phyloP scores from a whole-genome alignment of 2,329 filamentous ascomycete genomes.

The Trichoderma afroharzianum region DNA sequence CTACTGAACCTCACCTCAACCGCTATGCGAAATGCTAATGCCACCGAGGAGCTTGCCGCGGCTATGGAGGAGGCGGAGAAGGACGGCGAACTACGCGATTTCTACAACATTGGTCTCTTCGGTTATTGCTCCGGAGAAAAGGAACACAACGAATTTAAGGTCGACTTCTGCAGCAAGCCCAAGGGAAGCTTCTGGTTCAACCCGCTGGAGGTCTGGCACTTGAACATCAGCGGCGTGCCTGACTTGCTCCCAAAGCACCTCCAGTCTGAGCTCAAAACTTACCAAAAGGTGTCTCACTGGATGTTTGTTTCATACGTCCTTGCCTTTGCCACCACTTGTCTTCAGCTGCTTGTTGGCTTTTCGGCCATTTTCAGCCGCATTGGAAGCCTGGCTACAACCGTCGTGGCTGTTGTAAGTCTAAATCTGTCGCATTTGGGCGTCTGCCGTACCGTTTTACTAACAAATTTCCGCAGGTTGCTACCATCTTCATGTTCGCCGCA shows the following conservation, averaged over 20 bases:
- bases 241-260: slow-evolving; percentile 4
- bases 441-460: neutral
- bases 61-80: slow-evolving; percentile 5
- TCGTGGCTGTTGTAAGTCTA: neutral
- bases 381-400: neutral
- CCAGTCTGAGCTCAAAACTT: neutral
- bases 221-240: neutral
- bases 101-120: slow-evolving; percentile 9
- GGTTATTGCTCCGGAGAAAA: slow-evolving; percentile 10
- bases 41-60: slow-evolving; percentile 3
- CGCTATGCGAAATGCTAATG: neutral
- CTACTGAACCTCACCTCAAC: neutral
- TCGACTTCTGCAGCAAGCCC: slow-evolving; percentile 11
- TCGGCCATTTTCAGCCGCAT: slow-evolving; percentile 10
- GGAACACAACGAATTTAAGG: neutral
- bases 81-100: neutral
- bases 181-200: slow-evolving; percentile 15
- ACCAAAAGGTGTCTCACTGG: slow-evolving; percentile 12
- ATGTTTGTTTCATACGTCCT: slow-evolving; percentile 14
- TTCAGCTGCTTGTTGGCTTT: slow-evolving; percentile 4
- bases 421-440: neutral
- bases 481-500: neutral
- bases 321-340: neutral
- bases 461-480: neutral
- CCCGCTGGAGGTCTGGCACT: slow-evolving; percentile 8